Evolutionary conservation across 2,329 filamentous ascomycete genomes (phyloP), one percentile per base, ranked within the genome.

Genomic region (Amphichorda felina): DNA sequence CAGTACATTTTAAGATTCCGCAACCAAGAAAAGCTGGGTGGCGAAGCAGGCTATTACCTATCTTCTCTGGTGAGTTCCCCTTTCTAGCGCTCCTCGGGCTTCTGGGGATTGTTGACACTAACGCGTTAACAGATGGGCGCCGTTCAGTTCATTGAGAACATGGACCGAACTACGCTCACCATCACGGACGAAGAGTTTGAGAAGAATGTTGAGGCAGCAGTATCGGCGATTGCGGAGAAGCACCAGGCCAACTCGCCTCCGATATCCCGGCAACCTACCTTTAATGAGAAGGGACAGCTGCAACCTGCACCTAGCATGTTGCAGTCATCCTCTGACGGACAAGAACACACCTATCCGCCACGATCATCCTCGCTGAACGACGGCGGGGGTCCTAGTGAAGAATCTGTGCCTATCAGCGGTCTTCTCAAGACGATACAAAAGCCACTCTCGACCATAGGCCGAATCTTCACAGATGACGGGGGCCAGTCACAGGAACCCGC

Each of bases 1-100:
- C 91, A 98, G 57, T 98, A 98, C 56, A 96, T 98, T 43, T 67
- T 96, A 35, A 79, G 93, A 31, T 98, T 98, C 63, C 78, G 91
- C 35, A 95, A 96, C 50, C 91, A 95, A 57, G 91, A 98, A 36
- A 96, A 96, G 56, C 75, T 98, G 1, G 84, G 83, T 17, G 91
- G 91, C n/a, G 91, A 98, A 64, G 89, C 91, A 11, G 91, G 91
- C 10, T 98, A 98, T 59, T 98, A 98, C 57, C 74, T 98, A 37
- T 96, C 89, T 22, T 96, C 91, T 7, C 63, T 98, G 46, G 82
- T 87, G 62, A 50, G 70, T 51, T 32, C 18, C 9, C n/a, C 8
- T 22, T 4, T n/a, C n/a, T 5, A n/a, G n/a, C n/a, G n/a, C n/a
- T n/a, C n/a, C n/a, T n/a, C n/a, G n/a, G n/a, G n/a, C n/a, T n/a